Conservation (phyloP, 2,329 filamentous ascomycete species). For the Diplodia corticola region DNA sequence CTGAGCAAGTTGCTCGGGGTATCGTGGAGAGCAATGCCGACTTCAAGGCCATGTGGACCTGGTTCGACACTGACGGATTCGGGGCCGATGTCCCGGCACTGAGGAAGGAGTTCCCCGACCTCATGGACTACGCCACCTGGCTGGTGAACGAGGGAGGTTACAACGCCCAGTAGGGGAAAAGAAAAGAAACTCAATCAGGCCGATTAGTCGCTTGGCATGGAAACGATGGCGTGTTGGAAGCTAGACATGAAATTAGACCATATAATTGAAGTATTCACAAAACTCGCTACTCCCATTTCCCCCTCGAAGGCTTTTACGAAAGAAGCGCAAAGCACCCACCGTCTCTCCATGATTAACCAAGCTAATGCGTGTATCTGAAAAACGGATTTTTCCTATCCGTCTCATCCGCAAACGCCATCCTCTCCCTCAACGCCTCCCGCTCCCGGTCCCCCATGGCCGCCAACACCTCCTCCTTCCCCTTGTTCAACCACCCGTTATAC, state of each 20-base stretch:
- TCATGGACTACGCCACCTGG: constrained; percentile 48
- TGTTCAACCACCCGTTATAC: constrained; percentile 35
- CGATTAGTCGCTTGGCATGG: neutral
- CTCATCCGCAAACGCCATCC: constrained; percentile 34
- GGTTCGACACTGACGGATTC: constrained; percentile 49
- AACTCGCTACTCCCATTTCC: no score
- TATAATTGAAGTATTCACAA: no score
- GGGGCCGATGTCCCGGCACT: constrained; percentile 45
- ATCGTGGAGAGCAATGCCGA: constrained; percentile 43
- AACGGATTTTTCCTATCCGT: constrained; percentile 36
- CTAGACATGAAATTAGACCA: neutral
- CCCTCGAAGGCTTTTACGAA: no score
- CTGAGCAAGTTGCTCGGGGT: constrained; percentile 36
- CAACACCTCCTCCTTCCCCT: constrained; percentile 29
- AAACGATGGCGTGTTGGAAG: neutral
- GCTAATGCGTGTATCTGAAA: constrained; percentile 35
- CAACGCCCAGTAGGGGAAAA: neutral
- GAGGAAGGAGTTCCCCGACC: constrained; percentile 43
- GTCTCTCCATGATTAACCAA: no score
- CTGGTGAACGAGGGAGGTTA: constrained; percentile 47
- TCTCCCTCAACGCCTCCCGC: constrained; percentile 28
- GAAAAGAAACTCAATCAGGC: neutral
- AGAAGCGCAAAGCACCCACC: no score
- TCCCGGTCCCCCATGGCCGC: constrained; percentile 32
- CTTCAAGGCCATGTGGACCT: constrained; percentile 47